A percentile compares a stretch with the other conserved stretches of the same genome.
Conservation (phyloP, 768 basidiomycete species). For the Leccinum truebloodii region DNA sequence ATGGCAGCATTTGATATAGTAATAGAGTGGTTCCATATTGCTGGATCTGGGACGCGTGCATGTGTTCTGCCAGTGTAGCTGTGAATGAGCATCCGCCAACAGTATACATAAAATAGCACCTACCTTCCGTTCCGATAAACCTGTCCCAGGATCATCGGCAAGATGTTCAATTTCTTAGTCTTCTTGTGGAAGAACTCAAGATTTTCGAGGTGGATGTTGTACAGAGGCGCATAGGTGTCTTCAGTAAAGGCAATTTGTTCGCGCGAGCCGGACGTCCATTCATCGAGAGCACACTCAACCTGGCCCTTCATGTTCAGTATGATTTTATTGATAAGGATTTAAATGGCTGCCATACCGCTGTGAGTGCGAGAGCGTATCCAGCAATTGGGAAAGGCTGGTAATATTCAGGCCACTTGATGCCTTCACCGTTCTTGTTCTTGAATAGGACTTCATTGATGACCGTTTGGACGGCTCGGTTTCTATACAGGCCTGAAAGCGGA, state of each 20-base stretch:
- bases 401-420: no score
- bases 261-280: background rate
- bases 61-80: no score
- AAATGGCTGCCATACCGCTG: background rate
- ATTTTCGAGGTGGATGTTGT: background rate
- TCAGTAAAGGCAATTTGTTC: background rate
- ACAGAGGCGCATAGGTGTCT: background rate
- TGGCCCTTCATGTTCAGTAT: background rate
- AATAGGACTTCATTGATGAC: no score
- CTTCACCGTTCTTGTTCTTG: no score
- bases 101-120: background rate
- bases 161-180: background rate
- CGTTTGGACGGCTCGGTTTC: no score
- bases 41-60: no score
- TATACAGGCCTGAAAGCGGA: background rate
- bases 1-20: no score
- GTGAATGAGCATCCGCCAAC: no score
- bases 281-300: background rate
- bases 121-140: background rate
- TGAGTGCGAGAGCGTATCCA: no score
- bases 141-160: background rate
- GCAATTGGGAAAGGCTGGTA: no score
- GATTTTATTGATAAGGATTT: background rate
- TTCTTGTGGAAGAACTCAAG: background rate
- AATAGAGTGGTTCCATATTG: no score